A percentile compares a stretch with the other conserved stretches of the same genome.
These are phyloP conservation scores for Neotropicomus parvogracilis DNA, from an alignment of 1,284 basidiomycete species.

Conservation along the genomic window DNA sequence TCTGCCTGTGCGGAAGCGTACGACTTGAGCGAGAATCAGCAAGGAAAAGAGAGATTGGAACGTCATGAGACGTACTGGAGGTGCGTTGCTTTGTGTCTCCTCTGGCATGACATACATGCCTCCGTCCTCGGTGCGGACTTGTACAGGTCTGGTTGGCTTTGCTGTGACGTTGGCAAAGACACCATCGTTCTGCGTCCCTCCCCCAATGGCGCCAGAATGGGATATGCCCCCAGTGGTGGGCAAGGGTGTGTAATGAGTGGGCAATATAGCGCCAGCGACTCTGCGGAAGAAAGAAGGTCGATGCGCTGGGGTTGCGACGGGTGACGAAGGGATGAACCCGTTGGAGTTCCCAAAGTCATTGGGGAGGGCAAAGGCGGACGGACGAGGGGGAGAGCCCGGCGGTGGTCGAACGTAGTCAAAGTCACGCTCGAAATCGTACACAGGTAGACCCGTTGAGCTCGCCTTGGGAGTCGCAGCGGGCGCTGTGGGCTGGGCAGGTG, in stretches of 20 bases:
- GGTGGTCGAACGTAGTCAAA: constrained; percentile 72
- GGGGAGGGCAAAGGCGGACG: constrained; percentile 54
- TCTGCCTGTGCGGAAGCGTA: constrained; percentile 90
- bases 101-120: constrained; percentile 71
- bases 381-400: constrained; percentile 75
- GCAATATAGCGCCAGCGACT: constrained; percentile 65
- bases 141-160: constrained; percentile 62
- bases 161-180: constrained; percentile 96
- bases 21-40: constrained; percentile 45
- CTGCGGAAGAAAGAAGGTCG: constrained; percentile 58
- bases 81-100: constrained; percentile 75
- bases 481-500: constrained; percentile 10
- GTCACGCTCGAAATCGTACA: constrained; percentile 83
- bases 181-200: constrained; percentile 86
- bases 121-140: constrained; percentile 53
- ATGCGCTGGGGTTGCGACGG: constrained; percentile 37
- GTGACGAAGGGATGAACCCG: constrained; percentile 61
- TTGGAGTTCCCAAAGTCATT: constrained; percentile 81
- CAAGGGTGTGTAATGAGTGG: constrained; percentile 67
- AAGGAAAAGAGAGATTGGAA: neutral
- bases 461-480: constrained; percentile 6
- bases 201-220: constrained; percentile 48
- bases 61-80: constrained; percentile 61
- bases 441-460: constrained; percentile 28
- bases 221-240: constrained; percentile 40